These are phyloP conservation scores for Porphyrellus cyaneotinctus DNA, from an alignment of 768 basidiomycete species.

Conservation along the genomic window DNA sequence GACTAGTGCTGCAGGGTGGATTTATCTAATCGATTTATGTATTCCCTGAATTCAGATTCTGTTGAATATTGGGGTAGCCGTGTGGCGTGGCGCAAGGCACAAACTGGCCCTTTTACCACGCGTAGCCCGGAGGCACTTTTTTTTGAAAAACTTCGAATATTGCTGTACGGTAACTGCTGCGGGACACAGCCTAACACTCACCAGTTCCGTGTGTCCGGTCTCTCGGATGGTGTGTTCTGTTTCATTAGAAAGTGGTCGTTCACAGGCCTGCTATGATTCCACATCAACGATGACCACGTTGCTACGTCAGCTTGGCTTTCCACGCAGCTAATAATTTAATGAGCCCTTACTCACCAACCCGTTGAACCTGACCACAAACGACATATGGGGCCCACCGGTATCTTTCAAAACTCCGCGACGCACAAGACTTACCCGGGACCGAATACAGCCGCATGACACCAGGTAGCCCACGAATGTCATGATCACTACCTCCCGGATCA, in stretches of 20 bases:
- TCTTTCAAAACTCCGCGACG: neutral
- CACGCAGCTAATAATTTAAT: constrained; percentile 1
- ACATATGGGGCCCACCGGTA: constrained; percentile 8
- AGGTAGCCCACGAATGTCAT: constrained; percentile 10
- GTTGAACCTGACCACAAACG: constrained; percentile 12
- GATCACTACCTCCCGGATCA: constrained; percentile 13
- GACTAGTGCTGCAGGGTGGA: no score
- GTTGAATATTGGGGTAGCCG: no score
- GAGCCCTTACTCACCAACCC: constrained; percentile 12
- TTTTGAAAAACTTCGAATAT: no score
- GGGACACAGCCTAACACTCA: no score
- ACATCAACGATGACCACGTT: constrained; percentile 3
- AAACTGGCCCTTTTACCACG: no score
- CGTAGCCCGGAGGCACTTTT: no score
- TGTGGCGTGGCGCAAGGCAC: no score
- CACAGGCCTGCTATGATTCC: constrained; percentile 5
- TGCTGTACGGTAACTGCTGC: no score
- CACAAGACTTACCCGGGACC: constrained; percentile 3
- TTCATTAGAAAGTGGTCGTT: constrained; percentile 5
- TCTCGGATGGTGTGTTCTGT: neutral
- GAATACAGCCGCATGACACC: constrained; percentile 10
- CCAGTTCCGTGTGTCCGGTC: no score
- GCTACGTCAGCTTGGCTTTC: constrained; percentile 10
- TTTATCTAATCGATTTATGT: no score
- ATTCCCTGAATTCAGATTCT: no score